Conservation (phyloP, 129 eudicot species). For the Flaveria linearis region DNA sequence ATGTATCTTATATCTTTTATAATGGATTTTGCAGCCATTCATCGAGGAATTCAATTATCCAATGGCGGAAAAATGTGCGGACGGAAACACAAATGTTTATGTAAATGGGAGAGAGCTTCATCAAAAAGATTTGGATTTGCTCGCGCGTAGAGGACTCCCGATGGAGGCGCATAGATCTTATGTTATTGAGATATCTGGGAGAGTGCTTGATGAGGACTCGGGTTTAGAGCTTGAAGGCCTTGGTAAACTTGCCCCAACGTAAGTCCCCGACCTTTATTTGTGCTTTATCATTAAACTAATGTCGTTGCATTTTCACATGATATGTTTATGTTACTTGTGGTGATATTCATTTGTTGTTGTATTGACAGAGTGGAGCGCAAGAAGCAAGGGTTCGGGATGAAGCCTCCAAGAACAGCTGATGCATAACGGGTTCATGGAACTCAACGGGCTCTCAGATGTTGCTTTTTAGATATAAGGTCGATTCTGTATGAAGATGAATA, state of each 20-base stretch:
- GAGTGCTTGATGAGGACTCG: slow-evolving; percentile 83
- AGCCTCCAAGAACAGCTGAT: slow-evolving; percentile 49
- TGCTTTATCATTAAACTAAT: background rate
- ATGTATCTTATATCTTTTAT: background rate
- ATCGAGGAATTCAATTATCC: slow-evolving; percentile 89
- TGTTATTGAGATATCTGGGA: slow-evolving; percentile 89
- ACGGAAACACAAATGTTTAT: slow-evolving; percentile 77
- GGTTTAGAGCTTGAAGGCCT: slow-evolving; percentile 91
- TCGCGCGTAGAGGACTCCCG: slow-evolving; percentile 84
- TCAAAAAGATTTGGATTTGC: slow-evolving; percentile 72
- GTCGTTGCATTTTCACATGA: background rate
- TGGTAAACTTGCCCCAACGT: slow-evolving; percentile 99
- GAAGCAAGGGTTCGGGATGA: slow-evolving; percentile 97
- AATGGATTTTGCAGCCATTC: slow-evolving; percentile 59
- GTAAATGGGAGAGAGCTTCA: slow-evolving; percentile 99
- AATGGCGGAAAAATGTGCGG: slow-evolving; percentile 77
- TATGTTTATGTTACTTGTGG: background rate
- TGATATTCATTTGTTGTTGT: slow-evolving; percentile 14
- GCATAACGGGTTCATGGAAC: slow-evolving; percentile 18
- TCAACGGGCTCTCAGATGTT: background rate
- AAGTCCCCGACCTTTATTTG: slow-evolving; percentile 26
- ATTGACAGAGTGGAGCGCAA: slow-evolving; percentile 72
- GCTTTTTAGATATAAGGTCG: background rate
- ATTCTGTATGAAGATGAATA: slow-evolving; percentile 26
- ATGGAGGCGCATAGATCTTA: slow-evolving; percentile 66